A percentile compares a stretch with the other conserved stretches of the same genome.
Conservation (phyloP, 345 rosid species). For the Camelina sativa region DNA sequence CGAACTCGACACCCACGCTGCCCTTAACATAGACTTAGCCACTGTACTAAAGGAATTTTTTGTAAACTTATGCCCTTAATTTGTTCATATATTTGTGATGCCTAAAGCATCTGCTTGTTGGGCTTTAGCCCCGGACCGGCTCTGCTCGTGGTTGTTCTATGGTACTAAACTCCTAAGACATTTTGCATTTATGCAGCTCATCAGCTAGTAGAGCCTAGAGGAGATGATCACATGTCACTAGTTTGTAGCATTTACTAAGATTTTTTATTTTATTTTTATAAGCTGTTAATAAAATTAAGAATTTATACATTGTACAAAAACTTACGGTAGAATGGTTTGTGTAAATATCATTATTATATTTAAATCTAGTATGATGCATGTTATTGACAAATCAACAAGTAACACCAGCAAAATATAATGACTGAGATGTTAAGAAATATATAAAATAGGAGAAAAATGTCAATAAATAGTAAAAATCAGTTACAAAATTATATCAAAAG, state of each 20-base stretch:
- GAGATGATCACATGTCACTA: constrained; percentile 40
- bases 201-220: constrained; percentile 37
- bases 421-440: background rate
- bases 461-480: background rate
- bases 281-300: background rate
- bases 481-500: constrained; percentile 12
- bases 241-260: constrained; percentile 23
- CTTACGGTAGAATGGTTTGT: background rate
- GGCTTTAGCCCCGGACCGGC: no score
- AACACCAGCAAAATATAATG: background rate
- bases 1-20: no score
- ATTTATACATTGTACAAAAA: background rate
- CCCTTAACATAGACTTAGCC: no score
- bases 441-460: background rate
- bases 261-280: background rate
- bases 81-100: no score
- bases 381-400: background rate
- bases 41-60: no score
- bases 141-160: background rate
- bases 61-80: no score
- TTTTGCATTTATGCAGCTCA: constrained; percentile 33
- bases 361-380: background rate
- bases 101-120: no score
- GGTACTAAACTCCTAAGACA: background rate
- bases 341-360: background rate